phyloP scores from a whole-genome alignment of 768 basidiomycete species.

The Rhodotorula graminis region DNA sequence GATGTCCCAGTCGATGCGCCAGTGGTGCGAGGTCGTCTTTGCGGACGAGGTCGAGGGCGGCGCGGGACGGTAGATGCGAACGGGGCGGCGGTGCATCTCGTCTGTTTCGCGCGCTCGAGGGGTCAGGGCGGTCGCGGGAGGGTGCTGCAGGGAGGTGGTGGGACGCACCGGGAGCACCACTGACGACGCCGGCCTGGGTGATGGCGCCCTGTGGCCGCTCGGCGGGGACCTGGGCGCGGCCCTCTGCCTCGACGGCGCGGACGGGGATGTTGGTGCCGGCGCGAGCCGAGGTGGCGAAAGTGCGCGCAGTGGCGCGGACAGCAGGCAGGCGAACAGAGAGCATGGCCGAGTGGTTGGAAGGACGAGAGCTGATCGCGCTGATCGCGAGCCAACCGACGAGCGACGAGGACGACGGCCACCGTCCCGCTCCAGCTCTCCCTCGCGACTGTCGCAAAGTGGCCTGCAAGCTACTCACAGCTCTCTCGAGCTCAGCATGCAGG shows the following conservation, averaged over 20 bases:
- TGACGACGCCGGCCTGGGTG: slow-evolving; percentile 36
- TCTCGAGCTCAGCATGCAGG: no score
- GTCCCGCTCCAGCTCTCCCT: no score
- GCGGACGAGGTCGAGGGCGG: slow-evolving; percentile 89
- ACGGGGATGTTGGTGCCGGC: slow-evolving; percentile 2
- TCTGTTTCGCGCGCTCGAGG: slow-evolving; percentile 49
- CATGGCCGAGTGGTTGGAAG: neutral
- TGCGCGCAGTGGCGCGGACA: neutral
- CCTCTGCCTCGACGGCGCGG: slow-evolving; percentile 13
- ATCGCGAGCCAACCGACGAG: no score
- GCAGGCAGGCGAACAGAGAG: slow-evolving; percentile 5
- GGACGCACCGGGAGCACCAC: slow-evolving; percentile 32
- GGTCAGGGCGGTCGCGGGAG: neutral
- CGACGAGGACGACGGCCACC: no score
- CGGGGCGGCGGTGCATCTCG: slow-evolving; percentile 77
- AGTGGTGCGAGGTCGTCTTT: slow-evolving; percentile 72
- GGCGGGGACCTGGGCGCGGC: slow-evolving; percentile 14
- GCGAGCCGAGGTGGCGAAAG: slow-evolving; percentile 6
- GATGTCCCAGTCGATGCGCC: slow-evolving; percentile 92
- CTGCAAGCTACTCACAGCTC: no score
- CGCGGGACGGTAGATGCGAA: slow-evolving; percentile 87
- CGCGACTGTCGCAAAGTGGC: no score
- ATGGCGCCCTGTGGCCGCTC: slow-evolving; percentile 30
- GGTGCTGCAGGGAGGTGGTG: neutral
- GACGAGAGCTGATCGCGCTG: no score